Conservation (phyloP, 2,329 filamentous ascomycete species). For the Xylariaceae sp. region DNA sequence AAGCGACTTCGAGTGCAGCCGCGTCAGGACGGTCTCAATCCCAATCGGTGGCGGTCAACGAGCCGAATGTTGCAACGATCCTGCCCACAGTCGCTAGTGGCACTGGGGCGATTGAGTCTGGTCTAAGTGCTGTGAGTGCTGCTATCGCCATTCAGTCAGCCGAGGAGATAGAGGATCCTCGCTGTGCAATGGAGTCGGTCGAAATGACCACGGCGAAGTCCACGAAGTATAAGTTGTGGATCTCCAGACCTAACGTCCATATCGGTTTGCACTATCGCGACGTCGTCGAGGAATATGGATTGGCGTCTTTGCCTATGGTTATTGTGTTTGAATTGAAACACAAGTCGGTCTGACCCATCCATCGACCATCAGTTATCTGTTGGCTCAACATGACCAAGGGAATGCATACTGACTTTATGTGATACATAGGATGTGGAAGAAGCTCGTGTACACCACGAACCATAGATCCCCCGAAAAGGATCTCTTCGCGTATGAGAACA, state of each 20-base stretch:
- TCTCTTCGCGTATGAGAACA: neutral
- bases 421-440: neutral
- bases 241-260: neutral
- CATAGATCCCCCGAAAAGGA: neutral
- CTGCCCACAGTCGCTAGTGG: neutral
- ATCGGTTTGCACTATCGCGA: neutral
- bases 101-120: neutral
- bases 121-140: neutral
- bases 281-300: neutral
- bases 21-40: neutral
- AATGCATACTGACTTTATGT: no score
- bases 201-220: neutral
- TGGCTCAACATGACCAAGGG: no score
- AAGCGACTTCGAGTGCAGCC: neutral
- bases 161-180: neutral
- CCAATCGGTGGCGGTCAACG: neutral
- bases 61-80: no score
- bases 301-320: neutral
- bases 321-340: neutral
- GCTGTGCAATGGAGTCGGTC: neutral
- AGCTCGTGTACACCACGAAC: neutral
- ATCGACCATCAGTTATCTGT: no score
- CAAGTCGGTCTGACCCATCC: neutral
- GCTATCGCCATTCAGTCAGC: neutral
- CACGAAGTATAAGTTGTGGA: neutral